Base-by-base conservation (phyloP, 495 filamentous ascomycete genomes). In the Penicillium cinerascens region DNA sequence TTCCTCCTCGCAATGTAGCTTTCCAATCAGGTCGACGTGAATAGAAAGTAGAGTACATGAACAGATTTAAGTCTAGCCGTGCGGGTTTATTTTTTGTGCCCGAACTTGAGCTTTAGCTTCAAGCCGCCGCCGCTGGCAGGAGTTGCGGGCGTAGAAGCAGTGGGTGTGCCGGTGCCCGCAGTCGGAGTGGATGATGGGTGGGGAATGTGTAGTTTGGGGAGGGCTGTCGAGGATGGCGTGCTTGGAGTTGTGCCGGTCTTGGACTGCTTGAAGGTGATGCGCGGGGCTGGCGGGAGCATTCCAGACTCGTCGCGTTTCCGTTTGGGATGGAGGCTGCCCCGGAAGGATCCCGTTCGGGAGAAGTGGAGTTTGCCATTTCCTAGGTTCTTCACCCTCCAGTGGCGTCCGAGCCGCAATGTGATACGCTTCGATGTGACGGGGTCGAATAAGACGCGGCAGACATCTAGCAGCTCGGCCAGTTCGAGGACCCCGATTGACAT, bases 381-480 rank as follows among this genome's bases (percentile, higher is more conserved):
- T 20, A 81, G 47, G 49, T 91, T 77, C 44, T 78, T 69, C 42
- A 80, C 84, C 42, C 69, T 80, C 83, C 87, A 95, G 67, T 82
- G 85, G 9, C 81, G 82, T 25, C 90, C 91, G 46, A 83, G 84
- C 48, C 80, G 80, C 48, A 97, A 59, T 2, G 69, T 76, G 13
- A 95, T 68, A 22, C 81, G 64, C 37, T 88, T 74, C 4, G 81
- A 82, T 18, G 80, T 79, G 3, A 83, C 74, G 0, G 85, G 73
- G 11, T 86, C 81, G 54, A 88, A 93, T 49, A 98, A 73, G 21
- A 90, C 69, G 13, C 70, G 73, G 63, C 88, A 92, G 37, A 96
- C 74, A 54, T 95, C 88, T 17, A 87, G 71, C 3, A 97, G 71
- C 43, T 89, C 84, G n/a, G 78, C 74, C 26, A 92, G 78, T 62